Conservation (phyloP, 345 rosid species). For the Camelina sativa region DNA sequence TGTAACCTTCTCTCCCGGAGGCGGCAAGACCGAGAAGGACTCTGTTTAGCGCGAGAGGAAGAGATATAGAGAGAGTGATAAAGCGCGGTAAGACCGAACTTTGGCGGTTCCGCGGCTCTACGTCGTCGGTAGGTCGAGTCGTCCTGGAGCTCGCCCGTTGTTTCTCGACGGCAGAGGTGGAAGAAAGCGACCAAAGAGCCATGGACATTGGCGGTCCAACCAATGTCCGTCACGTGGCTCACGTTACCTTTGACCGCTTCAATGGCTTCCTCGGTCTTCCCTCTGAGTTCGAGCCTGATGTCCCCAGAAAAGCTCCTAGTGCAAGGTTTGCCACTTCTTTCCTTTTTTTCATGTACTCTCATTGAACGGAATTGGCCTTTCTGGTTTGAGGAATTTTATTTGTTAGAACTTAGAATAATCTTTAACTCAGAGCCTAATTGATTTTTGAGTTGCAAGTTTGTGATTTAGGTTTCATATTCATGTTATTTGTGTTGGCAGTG, state of each 20-base stretch:
- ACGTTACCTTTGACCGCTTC: conserved; percentile 95
- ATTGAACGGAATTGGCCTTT: no score
- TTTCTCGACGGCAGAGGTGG: conserved; percentile 59
- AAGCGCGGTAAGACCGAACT: conserved; percentile 16
- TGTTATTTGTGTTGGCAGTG: conserved; percentile 55
- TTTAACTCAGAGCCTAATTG: not conserved
- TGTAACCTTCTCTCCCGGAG: not conserved
- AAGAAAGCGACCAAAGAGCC: conserved; percentile 52
- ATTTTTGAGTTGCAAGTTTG: not conserved
- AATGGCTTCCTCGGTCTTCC: conserved; percentile 81
- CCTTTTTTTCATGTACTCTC: not conserved
- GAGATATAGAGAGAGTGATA: conserved; percentile 36
- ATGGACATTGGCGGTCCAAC: conserved; percentile 95
- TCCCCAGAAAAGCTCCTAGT: conserved; percentile 84
- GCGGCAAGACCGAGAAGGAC: not conserved
- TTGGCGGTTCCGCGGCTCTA: conserved; percentile 37
- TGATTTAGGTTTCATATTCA: not conserved
- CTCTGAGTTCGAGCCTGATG: conserved; percentile 86
- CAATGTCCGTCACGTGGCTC: conserved; percentile 84
- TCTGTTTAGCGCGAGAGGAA: not conserved
- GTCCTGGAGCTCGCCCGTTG: conserved; percentile 71
- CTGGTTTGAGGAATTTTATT: not conserved
- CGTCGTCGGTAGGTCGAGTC: conserved; percentile 35
- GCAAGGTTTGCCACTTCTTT: conserved; percentile 60
- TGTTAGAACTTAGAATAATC: not conserved